Conservation (phyloP, 768 basidiomycete species). For the Tylopilus balloui region DNA sequence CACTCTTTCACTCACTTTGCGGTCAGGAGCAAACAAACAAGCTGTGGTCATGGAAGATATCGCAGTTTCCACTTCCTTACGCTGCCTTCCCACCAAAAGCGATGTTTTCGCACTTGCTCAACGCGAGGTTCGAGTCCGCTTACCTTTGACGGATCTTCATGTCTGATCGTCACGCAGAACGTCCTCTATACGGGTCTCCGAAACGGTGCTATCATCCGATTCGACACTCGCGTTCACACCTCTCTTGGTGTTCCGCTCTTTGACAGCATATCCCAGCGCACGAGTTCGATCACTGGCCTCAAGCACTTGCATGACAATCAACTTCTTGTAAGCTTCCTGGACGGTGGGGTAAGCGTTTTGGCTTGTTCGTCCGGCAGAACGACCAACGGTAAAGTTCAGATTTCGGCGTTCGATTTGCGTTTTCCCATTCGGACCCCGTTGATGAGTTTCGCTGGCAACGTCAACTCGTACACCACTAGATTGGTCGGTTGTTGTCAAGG, state of each 20-base stretch:
- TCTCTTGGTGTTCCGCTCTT: constrained; percentile 39
- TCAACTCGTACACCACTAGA: constrained; percentile 48
- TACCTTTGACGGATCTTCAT: neutral
- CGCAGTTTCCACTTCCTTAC: constrained; percentile 33
- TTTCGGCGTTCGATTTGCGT: constrained; percentile 61
- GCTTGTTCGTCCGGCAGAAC: neutral
- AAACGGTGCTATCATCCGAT: constrained; percentile 54
- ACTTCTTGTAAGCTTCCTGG: constrained; percentile 53
- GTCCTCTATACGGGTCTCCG: constrained; percentile 54
- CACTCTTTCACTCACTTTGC: neutral
- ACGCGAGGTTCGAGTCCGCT: constrained; percentile 36
- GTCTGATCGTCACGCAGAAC: constrained; percentile 32
- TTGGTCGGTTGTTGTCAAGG: constrained; percentile 40
- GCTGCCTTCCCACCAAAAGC: constrained; percentile 48
- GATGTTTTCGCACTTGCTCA: constrained; percentile 63
- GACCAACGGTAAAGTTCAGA: constrained; percentile 33
- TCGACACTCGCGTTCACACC: constrained; percentile 49
- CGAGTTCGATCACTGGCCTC: constrained; percentile 53
- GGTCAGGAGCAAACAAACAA: constrained; percentile 48
- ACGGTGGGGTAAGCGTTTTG: constrained; percentile 49
- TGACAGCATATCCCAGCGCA: constrained; percentile 28
- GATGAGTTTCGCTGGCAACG: constrained; percentile 48
- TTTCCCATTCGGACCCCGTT: constrained; percentile 45
- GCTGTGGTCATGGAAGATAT: constrained; percentile 53
- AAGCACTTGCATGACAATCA: constrained; percentile 46